Evolutionary conservation across 1,139 yeast genomes (phyloP).

Genomic region (Taphrina communis): DNA sequence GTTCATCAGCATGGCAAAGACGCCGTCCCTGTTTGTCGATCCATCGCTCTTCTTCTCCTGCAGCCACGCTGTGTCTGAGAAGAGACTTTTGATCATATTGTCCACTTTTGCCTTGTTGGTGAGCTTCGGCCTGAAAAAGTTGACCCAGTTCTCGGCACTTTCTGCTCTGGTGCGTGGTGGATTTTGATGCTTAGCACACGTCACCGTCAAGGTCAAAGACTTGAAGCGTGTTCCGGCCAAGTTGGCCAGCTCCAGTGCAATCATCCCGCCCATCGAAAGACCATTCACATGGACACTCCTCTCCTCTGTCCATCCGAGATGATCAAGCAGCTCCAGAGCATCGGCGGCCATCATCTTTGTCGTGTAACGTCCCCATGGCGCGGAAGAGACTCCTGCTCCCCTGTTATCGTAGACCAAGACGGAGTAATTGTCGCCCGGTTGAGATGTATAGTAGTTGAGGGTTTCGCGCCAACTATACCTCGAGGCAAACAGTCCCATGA

Average conservation of each 20-base stretch:
- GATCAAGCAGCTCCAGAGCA: constrained; percentile 34
- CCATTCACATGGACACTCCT: constrained; percentile 32
- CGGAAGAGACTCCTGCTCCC: constrained; percentile 30
- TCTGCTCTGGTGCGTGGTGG: constrained; percentile 39
- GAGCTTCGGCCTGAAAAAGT: constrained; percentile 32
- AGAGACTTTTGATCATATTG: constrained; percentile 11
- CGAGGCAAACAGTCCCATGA: constrained; percentile 38
- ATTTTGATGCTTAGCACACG: constrained; percentile 39
- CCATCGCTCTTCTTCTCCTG: constrained; percentile 4
- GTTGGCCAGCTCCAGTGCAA: constrained; percentile 30
- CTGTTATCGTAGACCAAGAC: constrained; percentile 34
- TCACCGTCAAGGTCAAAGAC: constrained; percentile 28
- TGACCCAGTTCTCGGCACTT: constrained; percentile 29
- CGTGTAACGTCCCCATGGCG: constrained; percentile 38
- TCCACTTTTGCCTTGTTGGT: constrained; percentile 16
- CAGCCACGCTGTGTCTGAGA: constrained; percentile 27
- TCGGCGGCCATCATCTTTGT: constrained; percentile 36
- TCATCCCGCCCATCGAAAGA: constrained; percentile 41
- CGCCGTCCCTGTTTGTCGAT: constrained; percentile 15
- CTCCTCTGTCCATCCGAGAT: constrained; percentile 34
- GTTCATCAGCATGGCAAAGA: constrained; percentile 22
- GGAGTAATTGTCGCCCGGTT: constrained; percentile 15
- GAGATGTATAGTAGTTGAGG: constrained; percentile 18
- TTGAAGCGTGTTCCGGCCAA: constrained; percentile 28
- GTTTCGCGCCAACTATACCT: constrained; percentile 38